Percentiles rank a stretch among this genome's conserved stretches.
These are phyloP conservation scores for Yarrowia divulgata DNA, from an alignment of 805 yeast genomes.

Conservation along the genomic window DNA sequence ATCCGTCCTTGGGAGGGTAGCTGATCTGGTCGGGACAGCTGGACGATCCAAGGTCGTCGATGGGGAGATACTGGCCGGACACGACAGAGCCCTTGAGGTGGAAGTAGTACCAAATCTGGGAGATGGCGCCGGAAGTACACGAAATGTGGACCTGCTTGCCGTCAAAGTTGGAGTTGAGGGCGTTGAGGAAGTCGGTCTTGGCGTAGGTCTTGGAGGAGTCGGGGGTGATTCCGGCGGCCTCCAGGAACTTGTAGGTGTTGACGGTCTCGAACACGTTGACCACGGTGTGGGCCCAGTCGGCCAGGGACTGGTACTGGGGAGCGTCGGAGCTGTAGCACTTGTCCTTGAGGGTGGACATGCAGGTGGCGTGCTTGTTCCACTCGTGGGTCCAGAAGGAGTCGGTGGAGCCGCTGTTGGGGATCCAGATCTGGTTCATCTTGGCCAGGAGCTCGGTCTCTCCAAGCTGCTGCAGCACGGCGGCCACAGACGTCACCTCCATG, in stretches of 20 bases:
- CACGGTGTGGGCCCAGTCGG: slow-evolving; percentile 71
- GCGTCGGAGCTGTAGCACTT: slow-evolving; percentile 61
- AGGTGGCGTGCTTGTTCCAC: slow-evolving; percentile 92
- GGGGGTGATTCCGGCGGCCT: slow-evolving; percentile 76
- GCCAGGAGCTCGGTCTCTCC: slow-evolving; percentile 59
- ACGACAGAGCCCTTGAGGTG: slow-evolving; percentile 74
- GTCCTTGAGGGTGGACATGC: slow-evolving; percentile 81
- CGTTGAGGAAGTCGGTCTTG: slow-evolving; percentile 52
- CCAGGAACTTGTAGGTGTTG: slow-evolving; percentile 72
- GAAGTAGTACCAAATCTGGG: slow-evolving; percentile 83
- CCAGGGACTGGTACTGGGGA: slow-evolving; percentile 55
- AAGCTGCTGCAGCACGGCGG: slow-evolving; percentile 54
- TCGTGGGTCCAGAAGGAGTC: slow-evolving; percentile 86
- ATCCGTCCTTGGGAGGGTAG: slow-evolving; percentile 66
- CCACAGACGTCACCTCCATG: slow-evolving; percentile 61
- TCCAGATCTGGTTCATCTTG: slow-evolving; percentile 72
- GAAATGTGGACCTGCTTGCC: slow-evolving; percentile 64
- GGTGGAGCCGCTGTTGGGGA: slow-evolving; percentile 72
- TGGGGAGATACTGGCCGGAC: slow-evolving; percentile 67
- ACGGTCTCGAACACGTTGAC: slow-evolving; percentile 63
- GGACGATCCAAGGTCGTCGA: slow-evolving; percentile 59
- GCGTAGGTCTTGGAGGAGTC: slow-evolving; percentile 63
- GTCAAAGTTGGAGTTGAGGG: slow-evolving; percentile 52
- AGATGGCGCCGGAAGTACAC: slow-evolving; percentile 62
- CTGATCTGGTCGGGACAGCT: slow-evolving; percentile 79